Percentiles rank a stretch among this genome's conserved stretches.
Conservation (phyloP, 495 filamentous ascomycete species). For the Hypomontagnella monticulosa region DNA sequence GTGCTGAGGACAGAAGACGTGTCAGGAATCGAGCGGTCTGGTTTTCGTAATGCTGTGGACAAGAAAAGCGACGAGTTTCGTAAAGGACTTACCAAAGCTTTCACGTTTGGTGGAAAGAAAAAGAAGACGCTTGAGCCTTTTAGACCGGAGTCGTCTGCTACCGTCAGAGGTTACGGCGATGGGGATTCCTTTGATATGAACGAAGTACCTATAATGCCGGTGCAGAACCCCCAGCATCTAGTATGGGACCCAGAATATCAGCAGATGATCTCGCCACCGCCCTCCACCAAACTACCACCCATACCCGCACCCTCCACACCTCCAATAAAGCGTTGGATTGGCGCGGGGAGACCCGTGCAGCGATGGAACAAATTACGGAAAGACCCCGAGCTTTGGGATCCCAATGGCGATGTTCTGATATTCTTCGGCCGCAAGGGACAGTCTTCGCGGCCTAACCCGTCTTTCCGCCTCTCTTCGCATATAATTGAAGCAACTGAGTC, state of each 20-base stretch:
- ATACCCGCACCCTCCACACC: slow-evolving; percentile 45
- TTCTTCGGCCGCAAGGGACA: slow-evolving; percentile 60
- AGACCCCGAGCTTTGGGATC: slow-evolving; percentile 71
- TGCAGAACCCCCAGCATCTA: slow-evolving; percentile 18
- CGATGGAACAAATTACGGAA: slow-evolving; percentile 65
- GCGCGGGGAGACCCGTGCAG: slow-evolving; percentile 56
- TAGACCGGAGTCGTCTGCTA: slow-evolving; percentile 50
- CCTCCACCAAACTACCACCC: slow-evolving; percentile 49
- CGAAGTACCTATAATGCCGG: slow-evolving; percentile 31
- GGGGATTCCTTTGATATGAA: slow-evolving; percentile 41
- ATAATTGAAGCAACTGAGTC: slow-evolving; percentile 66
- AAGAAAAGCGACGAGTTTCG: slow-evolving; percentile 63
- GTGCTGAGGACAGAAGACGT: slow-evolving; percentile 57
- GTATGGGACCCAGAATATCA: slow-evolving; percentile 47
- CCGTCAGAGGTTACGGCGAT: slow-evolving; percentile 47
- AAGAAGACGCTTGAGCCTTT: slow-evolving; percentile 47
- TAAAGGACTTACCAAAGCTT: slow-evolving; percentile 59
- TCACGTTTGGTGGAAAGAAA: slow-evolving; percentile 57
- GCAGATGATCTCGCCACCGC: slow-evolving; percentile 45
- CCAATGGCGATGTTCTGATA: slow-evolving; percentile 68
- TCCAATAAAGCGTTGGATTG: slow-evolving; percentile 61
- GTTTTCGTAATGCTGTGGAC: slow-evolving; percentile 59
- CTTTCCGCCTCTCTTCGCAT: slow-evolving; percentile 66
- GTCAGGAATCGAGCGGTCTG: slow-evolving; percentile 62
- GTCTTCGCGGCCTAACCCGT: slow-evolving; percentile 58